phyloP scores from a whole-genome alignment of 257 asterid genomes.

The Solanum chilense region DNA sequence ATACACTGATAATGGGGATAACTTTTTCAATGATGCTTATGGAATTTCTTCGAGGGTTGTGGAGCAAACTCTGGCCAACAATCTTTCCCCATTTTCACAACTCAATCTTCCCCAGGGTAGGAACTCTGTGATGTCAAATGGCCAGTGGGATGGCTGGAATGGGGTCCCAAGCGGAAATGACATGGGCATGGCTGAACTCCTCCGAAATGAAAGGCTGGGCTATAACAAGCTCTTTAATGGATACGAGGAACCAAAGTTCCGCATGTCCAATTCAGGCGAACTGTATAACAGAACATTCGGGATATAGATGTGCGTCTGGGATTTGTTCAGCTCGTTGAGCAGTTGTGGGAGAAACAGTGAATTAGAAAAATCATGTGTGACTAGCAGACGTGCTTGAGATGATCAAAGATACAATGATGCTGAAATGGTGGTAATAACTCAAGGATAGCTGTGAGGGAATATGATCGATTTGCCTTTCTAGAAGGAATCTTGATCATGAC shows the following conservation, averaged over 20 bases:
- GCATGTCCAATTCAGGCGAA: slow-evolving; percentile 61
- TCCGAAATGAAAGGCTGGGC: slow-evolving; percentile 57
- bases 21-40: slow-evolving; percentile 43
- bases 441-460: slow-evolving; percentile 1
- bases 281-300: slow-evolving; percentile 68
- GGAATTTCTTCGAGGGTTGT: slow-evolving; percentile 55
- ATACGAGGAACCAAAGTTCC: slow-evolving; percentile 67
- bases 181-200: slow-evolving; percentile 62
- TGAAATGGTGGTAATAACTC: not conserved
- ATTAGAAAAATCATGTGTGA: slow-evolving; percentile 16
- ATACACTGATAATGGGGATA: slow-evolving; percentile 30
- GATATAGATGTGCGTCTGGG: slow-evolving; percentile 26
- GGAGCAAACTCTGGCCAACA: slow-evolving; percentile 55
- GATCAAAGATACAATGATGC: not conserved
- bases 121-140: slow-evolving; percentile 50
- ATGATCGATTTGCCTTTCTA: not conserved
- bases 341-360: slow-evolving; percentile 2
- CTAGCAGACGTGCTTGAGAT: slow-evolving; percentile 7
- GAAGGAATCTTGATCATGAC: slow-evolving; percentile 3
- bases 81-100: slow-evolving; percentile 52
- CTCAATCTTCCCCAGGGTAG: slow-evolving; percentile 49
- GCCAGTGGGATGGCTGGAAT: slow-evolving; percentile 86
- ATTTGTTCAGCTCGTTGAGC: slow-evolving; percentile 2
- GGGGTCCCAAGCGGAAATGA: slow-evolving; percentile 52
- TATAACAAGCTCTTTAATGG: slow-evolving; percentile 44